Base-by-base conservation (phyloP, 805 yeast genomes). In the Cyberlindnera euphorbiiphila region DNA sequence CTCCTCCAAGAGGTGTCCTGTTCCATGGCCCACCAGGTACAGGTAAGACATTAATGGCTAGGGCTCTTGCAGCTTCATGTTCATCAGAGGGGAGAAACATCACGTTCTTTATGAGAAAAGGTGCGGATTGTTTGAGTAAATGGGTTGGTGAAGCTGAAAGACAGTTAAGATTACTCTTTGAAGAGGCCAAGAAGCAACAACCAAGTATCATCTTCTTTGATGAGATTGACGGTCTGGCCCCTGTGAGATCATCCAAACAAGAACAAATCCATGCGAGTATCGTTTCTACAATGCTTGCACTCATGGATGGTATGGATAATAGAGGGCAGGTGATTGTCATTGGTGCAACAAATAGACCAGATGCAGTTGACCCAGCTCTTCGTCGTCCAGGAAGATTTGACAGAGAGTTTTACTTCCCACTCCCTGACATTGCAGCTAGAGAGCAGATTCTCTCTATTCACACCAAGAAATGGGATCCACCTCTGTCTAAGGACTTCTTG, bases 121-220 rank as follows among this genome's bases (percentile, higher is more conserved):
- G 98, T 47, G 98, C 98, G 0, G 98, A 93, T 60, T 85, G 95
- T 56, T 66, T 93, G 50, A 85, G 96, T 30, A 93, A 93, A 65
- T 93, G 98, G 98, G 98, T 93, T 4, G 98, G 98, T 53, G 98
- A 93, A 61, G 98, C 98, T 6, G 98, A 93, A 62, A 72, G 98
- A 48, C 98, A 93, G 59, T 67, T 93, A 44, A 68, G 98, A 42
- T 66, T 91, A 29, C 64, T 93, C 39, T 93, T 93, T 59, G 98
- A 93, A 63, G 98, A 93, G 61, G 98, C 98, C 1, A 84, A 83
- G 51, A 87, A 85, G 47, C 89, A 88, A 50, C 98, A 93, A 62
- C 98, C 98, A 3, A 77, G 95, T 7, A 91, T 93, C 39, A 93
- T 93, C 12, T 93, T 93, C 60, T 93, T 93, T 56, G 98, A 93